Conservation (phyloP, 2,329 filamentous ascomycete genomes). For the Talaromyces sp. region DNA sequence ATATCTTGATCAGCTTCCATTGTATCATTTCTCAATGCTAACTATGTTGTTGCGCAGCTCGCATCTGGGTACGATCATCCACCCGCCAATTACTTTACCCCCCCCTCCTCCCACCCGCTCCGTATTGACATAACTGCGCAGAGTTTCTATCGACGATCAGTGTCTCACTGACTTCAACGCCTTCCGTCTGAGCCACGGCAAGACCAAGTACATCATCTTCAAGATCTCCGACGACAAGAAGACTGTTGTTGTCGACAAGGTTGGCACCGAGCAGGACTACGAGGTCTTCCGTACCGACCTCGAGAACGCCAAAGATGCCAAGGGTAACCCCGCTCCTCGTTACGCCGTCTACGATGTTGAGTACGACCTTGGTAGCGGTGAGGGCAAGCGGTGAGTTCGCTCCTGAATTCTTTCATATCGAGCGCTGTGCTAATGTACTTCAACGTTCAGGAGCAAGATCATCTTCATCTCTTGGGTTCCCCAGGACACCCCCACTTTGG, state of each 20-base stretch:
- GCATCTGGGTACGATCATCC: constrained; percentile 39
- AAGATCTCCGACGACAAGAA: constrained; percentile 56
- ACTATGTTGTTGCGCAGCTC: constrained; percentile 29
- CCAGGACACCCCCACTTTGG: constrained; percentile 41
- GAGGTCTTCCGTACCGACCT: constrained; percentile 53
- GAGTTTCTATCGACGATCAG: constrained; percentile 51
- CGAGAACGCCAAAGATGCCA: constrained; percentile 43
- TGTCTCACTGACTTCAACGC: constrained; percentile 52
- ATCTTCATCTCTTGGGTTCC: constrained; percentile 55
- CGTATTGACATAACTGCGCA: constrained; percentile 32
- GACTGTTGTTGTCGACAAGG: constrained; percentile 52
- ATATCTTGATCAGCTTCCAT: not conserved
- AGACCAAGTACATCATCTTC: constrained; percentile 56
- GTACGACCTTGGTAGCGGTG: constrained; percentile 50
- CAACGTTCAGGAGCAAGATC: constrained; percentile 50
- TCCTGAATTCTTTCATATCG: not conserved
- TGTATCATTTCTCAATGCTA: constrained; percentile 2
- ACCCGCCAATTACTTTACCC: constrained; percentile 6
- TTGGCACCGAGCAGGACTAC: constrained; percentile 49
- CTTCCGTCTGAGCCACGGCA: constrained; percentile 48
- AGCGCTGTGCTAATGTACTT: constrained; percentile 19
- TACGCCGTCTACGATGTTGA: constrained; percentile 56
- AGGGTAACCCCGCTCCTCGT: constrained; percentile 49
- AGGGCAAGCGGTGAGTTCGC: constrained; percentile 50
- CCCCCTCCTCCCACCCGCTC: constrained; percentile 4